Evolutionary conservation across 2,329 filamentous ascomycete species (phyloP), one percentile per base, ranked within the genome.

Genomic region (Colletotrichum sp.): DNA sequence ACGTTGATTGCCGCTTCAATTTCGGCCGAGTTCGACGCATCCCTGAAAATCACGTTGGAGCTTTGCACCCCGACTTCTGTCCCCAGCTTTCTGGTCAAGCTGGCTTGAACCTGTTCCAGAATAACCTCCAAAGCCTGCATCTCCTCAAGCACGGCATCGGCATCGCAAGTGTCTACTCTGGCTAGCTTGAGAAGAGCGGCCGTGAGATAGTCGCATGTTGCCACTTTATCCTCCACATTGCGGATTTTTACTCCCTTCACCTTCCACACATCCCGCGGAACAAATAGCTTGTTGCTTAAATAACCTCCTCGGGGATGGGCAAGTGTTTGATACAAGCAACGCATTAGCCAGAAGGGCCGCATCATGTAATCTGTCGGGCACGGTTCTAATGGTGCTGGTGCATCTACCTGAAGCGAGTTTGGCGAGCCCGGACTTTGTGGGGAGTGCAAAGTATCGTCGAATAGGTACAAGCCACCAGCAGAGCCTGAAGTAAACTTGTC

Each of bases 271-370:
- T 98, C 96, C 66, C 94, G 91, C 8, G 97, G 96, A 7, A 99
- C 90, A 80, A 99, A 99, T 0, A 99, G 89, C 78, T 95, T 96
- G 27, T 93, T 96, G 67, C 96, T 98, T 24, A 99, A 81, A 81
- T 98, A 99, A 18, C 96, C 97, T 47, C 97, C 97, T 29, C 95
- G 92, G 4, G 96, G 95, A 80, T 99, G 96, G 21, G 93, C 93
- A 58, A 99, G 91, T 0, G 96, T 98, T 82, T 98, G 95, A 81
- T 97, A 98, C 31, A 99, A 88, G 75, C 94, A 96, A 69, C 97
- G 92, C 95, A 99, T 98, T 58, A 99, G 88, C 97, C 97, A 99
- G 83, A 98, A 99, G 3, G 97, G 97, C 24, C 97, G 92, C n/a
- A 98, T 88, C 79, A 98, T 89, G 73, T 93, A 93, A 54, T 97